Percentiles rank a stretch among this genome's conserved stretches.
These are phyloP conservation scores for Quaeritorhiza haematococci DNA, from an alignment of 371 early-diverging fungal species.

Conservation along the genomic window DNA sequence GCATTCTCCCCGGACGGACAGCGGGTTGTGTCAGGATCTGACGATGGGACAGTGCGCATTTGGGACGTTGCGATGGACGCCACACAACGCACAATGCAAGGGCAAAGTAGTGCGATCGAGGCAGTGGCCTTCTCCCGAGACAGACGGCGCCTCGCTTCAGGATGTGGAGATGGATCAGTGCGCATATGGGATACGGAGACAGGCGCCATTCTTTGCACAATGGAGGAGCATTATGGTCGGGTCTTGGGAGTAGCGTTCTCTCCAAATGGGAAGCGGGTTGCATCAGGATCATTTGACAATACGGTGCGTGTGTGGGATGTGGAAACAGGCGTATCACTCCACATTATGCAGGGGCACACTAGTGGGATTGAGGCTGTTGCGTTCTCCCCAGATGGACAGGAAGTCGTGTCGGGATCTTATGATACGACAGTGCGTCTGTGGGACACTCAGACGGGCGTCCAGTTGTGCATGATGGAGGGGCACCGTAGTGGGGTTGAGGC, in stretches of 20 bases:
- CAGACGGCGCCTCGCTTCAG: constrained; percentile 62
- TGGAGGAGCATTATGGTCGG: constrained; percentile 72
- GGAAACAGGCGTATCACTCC: constrained; percentile 23
- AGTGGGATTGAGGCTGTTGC: not conserved
- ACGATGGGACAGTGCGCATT: no score
- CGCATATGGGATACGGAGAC: constrained; percentile 63
- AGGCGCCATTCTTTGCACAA: constrained; percentile 47
- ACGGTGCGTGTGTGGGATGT: constrained; percentile 82
- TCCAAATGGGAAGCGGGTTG: constrained; percentile 51
- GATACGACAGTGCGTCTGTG: constrained; percentile 93
- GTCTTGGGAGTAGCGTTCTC: constrained; percentile 67
- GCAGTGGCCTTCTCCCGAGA: constrained; percentile 4
- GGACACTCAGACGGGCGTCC: constrained; percentile 81
- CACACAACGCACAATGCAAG: no score
- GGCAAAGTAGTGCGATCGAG: not conserved
- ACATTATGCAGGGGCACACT: not conserved
- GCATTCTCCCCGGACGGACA: no score
- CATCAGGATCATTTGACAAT: constrained; percentile 77
- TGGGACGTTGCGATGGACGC: no score
- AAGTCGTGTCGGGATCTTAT: constrained; percentile 83
- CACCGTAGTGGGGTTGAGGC: no score
- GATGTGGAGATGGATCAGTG: constrained; percentile 66
- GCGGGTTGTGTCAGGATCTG: no score
- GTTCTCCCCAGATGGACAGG: constrained; percentile 58
- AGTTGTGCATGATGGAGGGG: constrained; percentile 64